Percentiles rank a stretch among this genome's conserved stretches.
phyloP scores from a whole-genome alignment of 2,329 filamentous ascomycete genomes.

The Nothopassalora personata region DNA sequence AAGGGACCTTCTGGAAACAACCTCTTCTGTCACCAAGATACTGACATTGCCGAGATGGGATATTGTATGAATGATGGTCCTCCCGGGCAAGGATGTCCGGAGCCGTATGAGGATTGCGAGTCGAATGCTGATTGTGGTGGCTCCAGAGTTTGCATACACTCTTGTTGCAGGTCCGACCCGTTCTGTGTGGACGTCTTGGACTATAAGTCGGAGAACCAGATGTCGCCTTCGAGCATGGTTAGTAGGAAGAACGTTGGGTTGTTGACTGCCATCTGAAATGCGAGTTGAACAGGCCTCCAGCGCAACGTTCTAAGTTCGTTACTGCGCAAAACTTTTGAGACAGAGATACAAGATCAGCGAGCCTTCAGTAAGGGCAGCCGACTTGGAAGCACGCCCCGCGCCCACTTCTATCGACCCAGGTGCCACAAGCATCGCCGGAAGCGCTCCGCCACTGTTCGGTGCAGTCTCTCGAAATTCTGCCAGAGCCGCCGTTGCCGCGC shows the following conservation, averaged over 20 bases:
- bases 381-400: no score
- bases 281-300: no score
- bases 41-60: constrained; percentile 8
- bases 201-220: constrained; percentile 2
- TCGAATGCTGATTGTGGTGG: constrained; percentile 15
- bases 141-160: constrained; percentile 15
- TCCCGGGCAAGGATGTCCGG: constrained; percentile 7
- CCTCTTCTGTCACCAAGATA: constrained; percentile 18
- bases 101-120: constrained; percentile 14
- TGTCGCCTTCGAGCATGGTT: neutral
- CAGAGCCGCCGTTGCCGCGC: no score
- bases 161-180: constrained; percentile 17
- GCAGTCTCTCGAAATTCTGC: no score
- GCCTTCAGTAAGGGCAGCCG: no score
- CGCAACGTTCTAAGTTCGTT: no score
- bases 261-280: neutral
- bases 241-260: neutral
- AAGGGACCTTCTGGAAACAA: constrained; percentile 8
- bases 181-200: constrained; percentile 18
- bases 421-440: no score
- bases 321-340: no score
- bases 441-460: no score
- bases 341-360: no score
- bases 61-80: constrained; percentile 17
- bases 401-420: no score